These are phyloP conservation scores for Eimeria praecox DNA, from an alignment of 169 alveolate genomes.

Conservation along the genomic window DNA sequence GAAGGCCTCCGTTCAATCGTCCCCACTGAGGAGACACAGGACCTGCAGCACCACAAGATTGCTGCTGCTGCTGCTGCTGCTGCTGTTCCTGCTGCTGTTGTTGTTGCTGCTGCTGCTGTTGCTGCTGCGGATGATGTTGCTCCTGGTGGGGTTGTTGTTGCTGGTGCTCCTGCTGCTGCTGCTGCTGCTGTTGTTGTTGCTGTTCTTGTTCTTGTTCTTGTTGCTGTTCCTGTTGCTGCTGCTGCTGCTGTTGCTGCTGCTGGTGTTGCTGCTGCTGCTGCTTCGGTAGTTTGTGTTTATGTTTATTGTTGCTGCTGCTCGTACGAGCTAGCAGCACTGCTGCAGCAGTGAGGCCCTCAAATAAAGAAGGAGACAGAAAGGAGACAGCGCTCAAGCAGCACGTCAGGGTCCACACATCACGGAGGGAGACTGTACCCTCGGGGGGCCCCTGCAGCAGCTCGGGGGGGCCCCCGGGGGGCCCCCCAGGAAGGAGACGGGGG, in stretches of 20 bases:
- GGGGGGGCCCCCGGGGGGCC: too few relatives aligned
- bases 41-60: background rate
- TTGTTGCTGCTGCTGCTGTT: background rate
- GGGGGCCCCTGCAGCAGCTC: slow-evolving; percentile 2
- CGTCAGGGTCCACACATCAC: background rate
- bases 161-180: background rate
- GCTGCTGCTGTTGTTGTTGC: background rate
- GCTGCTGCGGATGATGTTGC: background rate
- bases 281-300: background rate
- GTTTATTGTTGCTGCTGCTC: background rate
- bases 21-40: slow-evolving; percentile 12
- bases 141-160: background rate
- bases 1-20: background rate
- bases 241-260: background rate
- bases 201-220: background rate
- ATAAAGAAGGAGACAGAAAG: background rate
- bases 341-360: background rate
- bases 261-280: background rate
- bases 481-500: background rate
- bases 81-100: background rate
- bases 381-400: background rate
- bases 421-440: background rate
- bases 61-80: slow-evolving; percentile 25
- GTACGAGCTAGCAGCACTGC: background rate
- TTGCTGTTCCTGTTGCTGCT: background rate